Evolutionary conservation across 2,329 filamentous ascomycete genomes (phyloP).

Genomic region (Cylindrodendrum hubeiense): DNA sequence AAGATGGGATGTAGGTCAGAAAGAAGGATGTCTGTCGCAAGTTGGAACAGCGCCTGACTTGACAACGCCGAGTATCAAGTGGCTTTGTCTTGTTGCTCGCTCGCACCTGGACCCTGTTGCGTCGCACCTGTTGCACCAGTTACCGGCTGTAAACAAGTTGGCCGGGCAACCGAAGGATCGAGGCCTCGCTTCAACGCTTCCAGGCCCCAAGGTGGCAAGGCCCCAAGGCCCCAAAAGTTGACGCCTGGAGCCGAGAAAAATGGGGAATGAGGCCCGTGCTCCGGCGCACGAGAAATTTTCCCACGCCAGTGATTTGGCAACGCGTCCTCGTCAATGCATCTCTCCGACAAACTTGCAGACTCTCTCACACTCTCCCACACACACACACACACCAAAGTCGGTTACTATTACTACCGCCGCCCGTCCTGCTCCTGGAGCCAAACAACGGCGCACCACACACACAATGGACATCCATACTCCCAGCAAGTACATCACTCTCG

Average conservation of each 20-base stretch:
- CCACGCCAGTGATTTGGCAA: slow-evolving; percentile 27
- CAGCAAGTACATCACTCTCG: slow-evolving; percentile 81
- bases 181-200: not conserved
- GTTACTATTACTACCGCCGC: slow-evolving; percentile 22
- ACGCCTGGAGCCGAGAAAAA: slow-evolving; percentile 24
- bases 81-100: slow-evolving; percentile 28
- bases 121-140: slow-evolving; percentile 38
- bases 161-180: slow-evolving; percentile 47
- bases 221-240: slow-evolving; percentile 13
- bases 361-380: too few species aligned
- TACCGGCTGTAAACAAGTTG: slow-evolving; percentile 50
- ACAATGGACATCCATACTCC: slow-evolving; percentile 42
- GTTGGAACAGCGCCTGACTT: slow-evolving; percentile 22
- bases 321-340: slow-evolving; percentile 28
- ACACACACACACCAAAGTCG: slow-evolving; percentile 18
- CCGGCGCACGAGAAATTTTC: slow-evolving; percentile 37
- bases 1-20: slow-evolving; percentile 9
- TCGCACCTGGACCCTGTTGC: slow-evolving; percentile 36
- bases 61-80: slow-evolving; percentile 37
- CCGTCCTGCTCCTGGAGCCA: slow-evolving; percentile 6
- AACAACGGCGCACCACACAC: not conserved
- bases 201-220: not conserved
- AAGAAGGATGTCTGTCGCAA: slow-evolving; percentile 24
- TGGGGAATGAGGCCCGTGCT: slow-evolving; percentile 40
- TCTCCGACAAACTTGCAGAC: slow-evolving; percentile 24